Evolutionary conservation across 495 filamentous ascomycete genomes (phyloP), one percentile per base, ranked within the genome.

Genomic region (Penicillium ochrochloron): DNA sequence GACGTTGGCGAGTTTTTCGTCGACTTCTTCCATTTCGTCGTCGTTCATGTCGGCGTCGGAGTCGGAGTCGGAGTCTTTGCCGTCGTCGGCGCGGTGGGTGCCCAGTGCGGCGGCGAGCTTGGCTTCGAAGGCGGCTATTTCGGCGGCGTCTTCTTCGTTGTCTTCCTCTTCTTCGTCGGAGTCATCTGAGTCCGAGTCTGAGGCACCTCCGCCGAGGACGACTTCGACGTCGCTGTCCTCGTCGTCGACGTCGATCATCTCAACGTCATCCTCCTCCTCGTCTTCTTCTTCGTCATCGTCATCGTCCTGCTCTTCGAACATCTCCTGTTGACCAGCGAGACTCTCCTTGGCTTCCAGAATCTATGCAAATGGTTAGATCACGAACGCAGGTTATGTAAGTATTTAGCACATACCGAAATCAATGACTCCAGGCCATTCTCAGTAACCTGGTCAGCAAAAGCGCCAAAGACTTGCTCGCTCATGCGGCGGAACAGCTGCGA

Each of bases 21-120:
- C 95, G 34, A 98, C 78, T 14, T 87, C 88, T 77, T 97, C 89
- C 95, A 99, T 99, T 70, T 97, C 91, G 44, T 93, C 92, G 78
- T 98, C 95, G 59, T 92, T 88, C 91, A 97, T 95, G 73, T 95
- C 92, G 0, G 85, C 86, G 66, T 89, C 88, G 0, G 86, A 87
- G 60, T 88, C 87, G 0, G 86, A 86, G 17, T 78, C 83, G 21
- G 82, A 80, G 4, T 76, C 82, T 52, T 85, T 76, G 35, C 80
- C 66, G 65, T 85, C 86, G 60, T 88, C 82, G 19, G 85, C 79
- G 21, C 81, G 80, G 67, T 87, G 86, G 44, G 86, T 89, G 21
- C 86, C 84, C 12, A 97, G 86, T 5, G 89, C 90, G 58, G 86
- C 82, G 31, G 90, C 89, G 48, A 97, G 86, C 52, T 91, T 92